Evolutionary conservation across 1,139 yeast genomes (phyloP), one percentile per base, ranked within the genome.

Genomic region (Geotrichum macrosporum): DNA sequence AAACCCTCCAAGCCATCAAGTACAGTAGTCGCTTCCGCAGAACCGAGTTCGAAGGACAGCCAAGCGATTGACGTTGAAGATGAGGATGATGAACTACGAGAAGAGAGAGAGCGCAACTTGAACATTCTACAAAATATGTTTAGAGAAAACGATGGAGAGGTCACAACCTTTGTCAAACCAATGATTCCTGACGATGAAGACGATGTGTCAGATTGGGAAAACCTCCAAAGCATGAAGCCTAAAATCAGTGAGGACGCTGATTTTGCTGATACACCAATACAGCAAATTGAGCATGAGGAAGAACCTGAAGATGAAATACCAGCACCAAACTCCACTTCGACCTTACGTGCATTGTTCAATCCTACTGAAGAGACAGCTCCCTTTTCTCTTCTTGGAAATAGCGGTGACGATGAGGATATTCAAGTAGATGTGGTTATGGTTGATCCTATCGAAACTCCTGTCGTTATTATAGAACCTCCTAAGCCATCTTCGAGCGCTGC

Each of bases 341-440:
- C 76, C 0, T 73, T 84, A 43, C 76, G 94, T 62, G 66, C 76
- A 0, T 66, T 84, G 43, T 81, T 85, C 67, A 81, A 80, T 54
- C 76, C 84, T 8, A 65, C 59, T n/a, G 69, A 62, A 2, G 57
- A 51, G 2, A 24, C 46, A 12, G 45, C 51, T 9, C 46, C 48
- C 16, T 58, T 57, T 47, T 55, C 57, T 10, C 50, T 62, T 13
- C 60, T 61, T 53, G 64, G 61, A 3, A 53, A 49, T 8, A 53
- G 47, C 10, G 56, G 50, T 2, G 55, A 57, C 12, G 63, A 61
- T 8, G 54, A 53, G 10, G 55, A 53, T 15, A 42, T 41, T 9
- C 37, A 43, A 13, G 50, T 39, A 9, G 43, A 46, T 12, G 29
- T 38, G 2, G 42, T 44, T 21, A 37, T 50, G 49, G 26, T 24